Evolutionary conservation across 2,329 filamentous ascomycete genomes (phyloP).

Genomic region (Chalara sp.): DNA sequence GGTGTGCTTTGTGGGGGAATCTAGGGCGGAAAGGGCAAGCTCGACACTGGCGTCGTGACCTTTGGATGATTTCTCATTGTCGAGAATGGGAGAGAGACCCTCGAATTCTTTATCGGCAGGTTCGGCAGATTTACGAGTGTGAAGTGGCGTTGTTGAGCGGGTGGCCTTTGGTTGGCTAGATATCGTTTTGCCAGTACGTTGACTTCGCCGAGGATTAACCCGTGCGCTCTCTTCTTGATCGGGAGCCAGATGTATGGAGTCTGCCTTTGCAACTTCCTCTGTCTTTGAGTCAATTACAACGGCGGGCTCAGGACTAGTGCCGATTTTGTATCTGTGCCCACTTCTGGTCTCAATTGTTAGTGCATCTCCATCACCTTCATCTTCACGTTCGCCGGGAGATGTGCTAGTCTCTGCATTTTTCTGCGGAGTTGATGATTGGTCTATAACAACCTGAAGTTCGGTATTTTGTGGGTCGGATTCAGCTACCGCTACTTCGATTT

Average conservation of each 20-base stretch:
- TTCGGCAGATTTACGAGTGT: background rate
- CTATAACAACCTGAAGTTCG: too few relatives aligned
- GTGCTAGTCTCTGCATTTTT: too few relatives aligned
- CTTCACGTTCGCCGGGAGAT: too few relatives aligned
- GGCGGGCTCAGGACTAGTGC: background rate
- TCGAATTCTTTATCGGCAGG: conserved; percentile 8
- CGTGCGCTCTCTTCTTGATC: background rate
- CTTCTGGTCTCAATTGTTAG: too few relatives aligned
- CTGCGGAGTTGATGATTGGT: too few relatives aligned
- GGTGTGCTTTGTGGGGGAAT: conserved; percentile 21
- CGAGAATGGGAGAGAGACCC: conserved; percentile 14
- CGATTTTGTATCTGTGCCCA: too few relatives aligned
- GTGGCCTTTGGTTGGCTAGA: background rate
- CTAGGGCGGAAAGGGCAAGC: conserved; percentile 19
- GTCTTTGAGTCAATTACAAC: background rate
- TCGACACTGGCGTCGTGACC: conserved; percentile 26
- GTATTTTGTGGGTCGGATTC: too few relatives aligned
- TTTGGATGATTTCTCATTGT: conserved; percentile 14
- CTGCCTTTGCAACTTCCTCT: background rate
- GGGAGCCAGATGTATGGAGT: background rate
- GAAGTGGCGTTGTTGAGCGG: conserved; percentile 2
- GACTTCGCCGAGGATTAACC: conserved; percentile 1
- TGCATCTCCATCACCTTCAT: too few relatives aligned
- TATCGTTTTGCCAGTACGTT: background rate
- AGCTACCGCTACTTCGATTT: too few relatives aligned